Evolutionary conservation across 352 stramenopile genomes (phyloP).

Genomic region (Blastocystis sp.): DNA sequence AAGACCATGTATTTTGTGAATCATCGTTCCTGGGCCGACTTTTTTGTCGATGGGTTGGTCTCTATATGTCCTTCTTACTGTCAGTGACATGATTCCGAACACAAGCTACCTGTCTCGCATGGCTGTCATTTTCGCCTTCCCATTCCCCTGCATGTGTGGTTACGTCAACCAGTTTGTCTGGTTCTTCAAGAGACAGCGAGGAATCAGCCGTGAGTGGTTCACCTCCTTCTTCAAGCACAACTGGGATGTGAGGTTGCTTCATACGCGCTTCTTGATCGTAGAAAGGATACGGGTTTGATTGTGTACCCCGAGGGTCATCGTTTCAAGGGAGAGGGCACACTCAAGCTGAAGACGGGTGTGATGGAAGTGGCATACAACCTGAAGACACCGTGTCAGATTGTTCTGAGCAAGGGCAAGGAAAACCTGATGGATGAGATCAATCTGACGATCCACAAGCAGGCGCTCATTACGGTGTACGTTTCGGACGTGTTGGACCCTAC

Average conservation of each 20-base stretch:
- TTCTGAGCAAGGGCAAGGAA: constrained; percentile 41
- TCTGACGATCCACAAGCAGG: constrained; percentile 7
- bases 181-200: constrained; percentile 50
- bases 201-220: constrained; percentile 47
- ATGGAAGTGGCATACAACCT: constrained; percentile 57
- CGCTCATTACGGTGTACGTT: constrained; percentile 6
- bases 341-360: constrained; percentile 47
- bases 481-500: constrained; percentile 44
- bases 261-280: not conserved
- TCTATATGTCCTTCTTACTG: not conserved
- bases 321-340: constrained; percentile 31
- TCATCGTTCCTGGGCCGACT: constrained; percentile 57
- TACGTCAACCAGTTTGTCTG: constrained; percentile 53
- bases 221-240: constrained; percentile 52
- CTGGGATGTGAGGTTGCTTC: not conserved
- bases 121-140: constrained; percentile 54
- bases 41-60: constrained; percentile 42
- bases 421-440: constrained; percentile 41
- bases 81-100: constrained; percentile 36
- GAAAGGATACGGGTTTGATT: constrained; percentile 15
- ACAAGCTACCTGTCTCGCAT: constrained; percentile 46
- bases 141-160: constrained; percentile 12
- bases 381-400: constrained; percentile 17
- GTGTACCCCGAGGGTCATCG: constrained; percentile 56
- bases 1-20: constrained; percentile 58